phyloP scores from a whole-genome alignment of 352 stramenopile species.

The Pythium insidiosum region DNA sequence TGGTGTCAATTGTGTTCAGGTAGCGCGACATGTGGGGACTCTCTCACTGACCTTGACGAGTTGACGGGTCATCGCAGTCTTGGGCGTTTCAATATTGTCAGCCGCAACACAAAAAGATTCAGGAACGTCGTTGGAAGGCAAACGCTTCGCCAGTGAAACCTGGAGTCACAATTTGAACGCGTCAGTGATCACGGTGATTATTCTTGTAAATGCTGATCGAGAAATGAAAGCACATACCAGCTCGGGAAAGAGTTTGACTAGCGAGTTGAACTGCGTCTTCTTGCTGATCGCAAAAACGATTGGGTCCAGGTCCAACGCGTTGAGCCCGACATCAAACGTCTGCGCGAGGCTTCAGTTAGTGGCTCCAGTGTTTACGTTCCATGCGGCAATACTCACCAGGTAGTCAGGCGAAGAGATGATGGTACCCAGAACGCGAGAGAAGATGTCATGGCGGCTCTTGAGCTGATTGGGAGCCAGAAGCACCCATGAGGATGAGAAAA shows the following conservation, averaged over 20 bases:
- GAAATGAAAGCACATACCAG: constrained; percentile 24
- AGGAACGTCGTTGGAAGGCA: constrained; percentile 42
- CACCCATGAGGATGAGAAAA: not conserved
- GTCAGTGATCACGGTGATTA: not conserved
- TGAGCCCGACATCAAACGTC: constrained; percentile 66
- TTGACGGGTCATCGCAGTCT: constrained; percentile 39
- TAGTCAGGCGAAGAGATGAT: constrained; percentile 41
- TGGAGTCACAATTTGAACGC: constrained; percentile 9
- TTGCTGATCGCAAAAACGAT: constrained; percentile 69
- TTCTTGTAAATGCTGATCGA: not conserved
- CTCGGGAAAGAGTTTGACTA: constrained; percentile 67
- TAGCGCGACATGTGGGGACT: too few relatives aligned
- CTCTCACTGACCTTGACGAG: too few relatives aligned
- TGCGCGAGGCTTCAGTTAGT: constrained; percentile 7
- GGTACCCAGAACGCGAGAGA: constrained; percentile 41
- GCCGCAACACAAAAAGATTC: constrained; percentile 56
- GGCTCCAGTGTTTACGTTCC: too few relatives aligned
- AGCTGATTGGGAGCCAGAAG: too few relatives aligned
- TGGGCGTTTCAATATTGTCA: constrained; percentile 57
- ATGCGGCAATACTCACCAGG: too few relatives aligned
- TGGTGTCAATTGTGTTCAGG: too few relatives aligned
- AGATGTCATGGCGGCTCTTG: constrained; percentile 49
- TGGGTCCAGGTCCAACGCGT: constrained; percentile 46
- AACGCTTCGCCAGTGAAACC: constrained; percentile 60
- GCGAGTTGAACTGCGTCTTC: constrained; percentile 55